Percentiles rank a stretch among this genome's conserved stretches.
These are phyloP conservation scores for Penicillium lividum DNA, from an alignment of 495 filamentous ascomycete species.

Conservation along the genomic window DNA sequence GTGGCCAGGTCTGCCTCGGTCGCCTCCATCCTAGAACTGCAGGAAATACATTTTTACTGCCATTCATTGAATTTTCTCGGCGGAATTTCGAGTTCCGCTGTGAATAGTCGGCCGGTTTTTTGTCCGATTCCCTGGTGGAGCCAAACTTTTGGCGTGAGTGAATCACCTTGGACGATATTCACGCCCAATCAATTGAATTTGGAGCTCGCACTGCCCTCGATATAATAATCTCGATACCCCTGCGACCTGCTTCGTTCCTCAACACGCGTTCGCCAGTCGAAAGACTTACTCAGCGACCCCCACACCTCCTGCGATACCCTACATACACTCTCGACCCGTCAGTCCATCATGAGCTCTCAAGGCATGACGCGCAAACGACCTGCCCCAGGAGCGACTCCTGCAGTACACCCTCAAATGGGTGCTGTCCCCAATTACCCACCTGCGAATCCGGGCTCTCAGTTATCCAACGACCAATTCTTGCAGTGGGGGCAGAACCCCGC, in stretches of 20 bases:
- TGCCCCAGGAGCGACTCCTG: slow-evolving; percentile 67
- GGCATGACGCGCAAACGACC: slow-evolving; percentile 65
- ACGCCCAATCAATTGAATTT: slow-evolving; percentile 10
- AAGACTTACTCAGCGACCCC: slow-evolving; percentile 1
- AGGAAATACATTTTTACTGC: background rate
- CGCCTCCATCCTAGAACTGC: background rate
- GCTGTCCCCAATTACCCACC: slow-evolving; percentile 34
- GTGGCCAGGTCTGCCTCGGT: background rate
- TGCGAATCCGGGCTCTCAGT: slow-evolving; percentile 36
- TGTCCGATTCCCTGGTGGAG: slow-evolving; percentile 14
- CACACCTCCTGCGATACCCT: slow-evolving; percentile 14
- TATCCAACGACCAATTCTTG: slow-evolving; percentile 56
- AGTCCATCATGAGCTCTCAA: slow-evolving; percentile 42
- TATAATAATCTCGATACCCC: background rate
- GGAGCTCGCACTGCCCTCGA: background rate
- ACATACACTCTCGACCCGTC: slow-evolving; percentile 9
- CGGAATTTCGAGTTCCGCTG: background rate
- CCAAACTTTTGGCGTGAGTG: slow-evolving; percentile 21
- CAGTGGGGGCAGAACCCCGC: slow-evolving; percentile 52
- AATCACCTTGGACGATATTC: slow-evolving; percentile 10
- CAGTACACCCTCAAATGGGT: slow-evolving; percentile 49
- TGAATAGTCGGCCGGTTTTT: slow-evolving; percentile 18
- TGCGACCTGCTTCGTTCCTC: background rate
- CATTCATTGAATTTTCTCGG: background rate
- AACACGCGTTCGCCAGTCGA: background rate